These are phyloP conservation scores for Arabis hirsuta DNA, from an alignment of 345 rosid genomes.

Conservation along the genomic window DNA sequence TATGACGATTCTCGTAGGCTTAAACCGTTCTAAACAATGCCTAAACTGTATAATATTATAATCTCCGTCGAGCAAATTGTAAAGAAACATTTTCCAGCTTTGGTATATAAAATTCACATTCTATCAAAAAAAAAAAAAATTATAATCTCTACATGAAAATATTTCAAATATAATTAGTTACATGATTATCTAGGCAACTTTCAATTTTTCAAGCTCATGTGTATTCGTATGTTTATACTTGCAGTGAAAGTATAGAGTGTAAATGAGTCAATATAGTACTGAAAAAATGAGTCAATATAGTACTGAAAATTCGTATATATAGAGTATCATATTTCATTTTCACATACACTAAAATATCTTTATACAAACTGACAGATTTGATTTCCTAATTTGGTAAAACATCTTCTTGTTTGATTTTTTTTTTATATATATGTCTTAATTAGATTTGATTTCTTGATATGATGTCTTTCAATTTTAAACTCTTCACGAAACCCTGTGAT, in stretches of 20 bases:
- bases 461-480: slow-evolving; percentile 21
- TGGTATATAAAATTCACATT: no score
- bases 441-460: slow-evolving; percentile 38
- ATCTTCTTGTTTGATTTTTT: slow-evolving; percentile 30
- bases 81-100: no score
- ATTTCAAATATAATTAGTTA: not conserved
- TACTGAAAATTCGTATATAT: not conserved
- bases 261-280: slow-evolving; percentile 17
- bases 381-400: slow-evolving; percentile 36
- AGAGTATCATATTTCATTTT: slow-evolving; percentile 22
- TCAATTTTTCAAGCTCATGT: slow-evolving; percentile 18
- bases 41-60: no score
- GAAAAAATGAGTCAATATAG: slow-evolving; percentile 19
- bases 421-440: slow-evolving; percentile 23
- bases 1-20: slow-evolving; percentile 21
- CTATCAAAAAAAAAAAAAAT: no score
- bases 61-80: no score
- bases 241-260: not conserved
- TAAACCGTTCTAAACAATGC: not conserved
- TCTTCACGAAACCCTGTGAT: slow-evolving; percentile 38
- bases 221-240: slow-evolving; percentile 28
- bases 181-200: slow-evolving; percentile 18
- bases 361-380: slow-evolving; percentile 33
- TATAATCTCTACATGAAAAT: not conserved
- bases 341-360: slow-evolving; percentile 29